A percentile compares a stretch with the other conserved stretches of the same genome.
These are phyloP conservation scores for Tricladium varicosporioides DNA, from an alignment of 2,329 filamentous ascomycete species.

Conservation along the genomic window DNA sequence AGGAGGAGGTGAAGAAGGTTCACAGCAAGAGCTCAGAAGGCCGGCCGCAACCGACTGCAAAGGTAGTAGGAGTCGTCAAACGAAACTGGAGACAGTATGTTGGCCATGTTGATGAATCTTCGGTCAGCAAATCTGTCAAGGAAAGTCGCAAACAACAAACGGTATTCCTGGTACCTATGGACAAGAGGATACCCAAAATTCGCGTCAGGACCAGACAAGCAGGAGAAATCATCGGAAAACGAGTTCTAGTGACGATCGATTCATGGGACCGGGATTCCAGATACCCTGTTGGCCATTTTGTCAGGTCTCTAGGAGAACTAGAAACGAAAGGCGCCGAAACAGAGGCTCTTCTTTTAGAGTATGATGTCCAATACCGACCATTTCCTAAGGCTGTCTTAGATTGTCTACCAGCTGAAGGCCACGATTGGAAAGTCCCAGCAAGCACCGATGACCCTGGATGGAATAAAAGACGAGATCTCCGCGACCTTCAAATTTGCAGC, in stretches of 20 bases:
- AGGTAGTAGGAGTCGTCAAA: conserved; percentile 88
- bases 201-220: conserved; percentile 88
- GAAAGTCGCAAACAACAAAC: conserved; percentile 84
- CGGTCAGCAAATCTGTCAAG: conserved; percentile 69
- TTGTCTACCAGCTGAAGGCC: conserved; percentile 86
- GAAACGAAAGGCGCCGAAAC: conserved; percentile 98
- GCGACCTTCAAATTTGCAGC: conserved; percentile 87
- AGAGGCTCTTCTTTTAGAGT: conserved; percentile 88
- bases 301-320: conserved; percentile 86
- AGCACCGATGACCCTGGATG: conserved; percentile 80
- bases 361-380: conserved; percentile 95
- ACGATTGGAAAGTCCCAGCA: conserved; percentile 89
- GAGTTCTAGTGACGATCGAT: conserved; percentile 90
- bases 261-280: conserved; percentile 92
- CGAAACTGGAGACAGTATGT: conserved; percentile 98
- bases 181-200: conserved; percentile 96
- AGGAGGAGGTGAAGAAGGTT: conserved; percentile 85
- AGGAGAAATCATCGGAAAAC: conserved; percentile 82
- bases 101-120: conserved; percentile 87
- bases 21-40: conserved; percentile 76
- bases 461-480: conserved; percentile 79
- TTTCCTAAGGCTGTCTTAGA: conserved; percentile 96
- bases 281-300: conserved; percentile 90
- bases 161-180: conserved; percentile 96
- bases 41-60: conserved; percentile 83